Evolutionary conservation across 2,329 filamentous ascomycete genomes (phyloP), one percentile per base, ranked within the genome.

Genomic region (Clonostachys solani): DNA sequence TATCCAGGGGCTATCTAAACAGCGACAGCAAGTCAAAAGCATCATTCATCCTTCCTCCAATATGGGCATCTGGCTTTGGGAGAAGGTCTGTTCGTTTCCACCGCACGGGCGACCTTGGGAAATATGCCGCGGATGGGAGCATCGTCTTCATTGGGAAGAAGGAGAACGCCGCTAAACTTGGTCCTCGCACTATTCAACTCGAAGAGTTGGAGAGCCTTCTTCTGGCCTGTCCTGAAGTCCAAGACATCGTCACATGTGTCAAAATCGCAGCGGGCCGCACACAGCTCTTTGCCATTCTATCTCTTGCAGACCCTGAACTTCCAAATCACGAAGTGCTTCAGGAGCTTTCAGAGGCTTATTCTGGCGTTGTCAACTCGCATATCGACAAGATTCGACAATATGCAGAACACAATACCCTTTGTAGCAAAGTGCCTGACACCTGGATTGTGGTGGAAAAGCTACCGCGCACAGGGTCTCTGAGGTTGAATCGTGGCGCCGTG

Each of bases 161-260:
- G 51, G 77, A 80, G 52, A 66, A 66, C 1, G 75, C 80, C 56
- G 67, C 80, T 40, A 81, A 81, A 54, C 57, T 81, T 12, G 66
- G 70, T 29, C 80, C 80, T 40, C 78, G 70, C 47, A 56, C 75
- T 47, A 63, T 76, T 48, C 80, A 73, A 59, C 62, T 74, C 5
- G 45, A 17, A 12, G 44, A 49, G 29, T 45, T 56, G 1, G 54
- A 55, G 36, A 36, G 35, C 33, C 16, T 19, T 9, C 43, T 45
- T 29, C 23, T 29, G 9, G 23, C 8, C n/a, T 17, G 18, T 10
- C n/a, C 12, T 18, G 33, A 7, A 15, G 43, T 45, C 13, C 12
- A 15, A 10, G 17, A 37, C 18, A 35, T 18, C 15, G 12, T 45
- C n/a, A 29, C 43, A 16, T n/a, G 15, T 12, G 38, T 18, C 17